Percentiles rank a stretch among this genome's conserved stretches.
These are phyloP conservation scores for Allantophomopsis cytisporea DNA, from an alignment of 2,329 filamentous ascomycete species.

Conservation along the genomic window DNA sequence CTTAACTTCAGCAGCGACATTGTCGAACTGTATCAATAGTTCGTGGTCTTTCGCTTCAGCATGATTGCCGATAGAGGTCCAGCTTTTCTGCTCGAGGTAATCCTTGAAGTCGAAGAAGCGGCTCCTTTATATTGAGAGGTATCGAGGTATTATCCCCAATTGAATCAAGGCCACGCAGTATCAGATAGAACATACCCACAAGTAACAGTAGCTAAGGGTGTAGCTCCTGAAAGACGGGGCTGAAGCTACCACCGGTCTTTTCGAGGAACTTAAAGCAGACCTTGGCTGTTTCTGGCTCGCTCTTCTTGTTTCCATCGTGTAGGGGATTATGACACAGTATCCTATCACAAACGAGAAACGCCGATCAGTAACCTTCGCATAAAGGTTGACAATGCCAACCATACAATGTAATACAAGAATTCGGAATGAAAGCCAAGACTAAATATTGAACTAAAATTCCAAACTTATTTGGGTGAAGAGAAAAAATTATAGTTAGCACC, in stretches of 20 bases:
- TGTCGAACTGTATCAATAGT: conserved; percentile 77
- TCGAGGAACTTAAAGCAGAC: conserved; percentile 75
- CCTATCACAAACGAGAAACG: too few relatives aligned
- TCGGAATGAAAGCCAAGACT: too few relatives aligned
- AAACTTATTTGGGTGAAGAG: too few relatives aligned
- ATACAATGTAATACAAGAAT: too few relatives aligned
- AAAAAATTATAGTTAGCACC: too few relatives aligned
- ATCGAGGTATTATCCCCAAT: conserved; percentile 95
- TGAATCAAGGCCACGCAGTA: conserved; percentile 79
- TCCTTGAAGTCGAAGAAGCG: conserved; percentile 71
- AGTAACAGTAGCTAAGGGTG: conserved; percentile 83
- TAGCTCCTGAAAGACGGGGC: conserved; percentile 80
- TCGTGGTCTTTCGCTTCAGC: conserved; percentile 70
- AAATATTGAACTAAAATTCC: too few relatives aligned
- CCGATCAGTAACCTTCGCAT: too few relatives aligned
- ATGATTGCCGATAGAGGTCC: conserved; percentile 71
- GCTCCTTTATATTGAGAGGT: conserved; percentile 63
- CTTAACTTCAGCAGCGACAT: conserved; percentile 71
- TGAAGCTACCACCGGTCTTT: conserved; percentile 78
- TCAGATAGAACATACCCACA: conserved; percentile 77
- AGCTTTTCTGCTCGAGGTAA: conserved; percentile 65
- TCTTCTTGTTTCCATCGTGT: conserved; percentile 61
- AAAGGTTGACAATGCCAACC: too few relatives aligned
- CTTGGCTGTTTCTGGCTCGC: conserved; percentile 60
- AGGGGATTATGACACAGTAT: conserved; percentile 94